Evolutionary conservation across 306 rosid species (phyloP).

Genomic region (Medicago ruthenica): DNA sequence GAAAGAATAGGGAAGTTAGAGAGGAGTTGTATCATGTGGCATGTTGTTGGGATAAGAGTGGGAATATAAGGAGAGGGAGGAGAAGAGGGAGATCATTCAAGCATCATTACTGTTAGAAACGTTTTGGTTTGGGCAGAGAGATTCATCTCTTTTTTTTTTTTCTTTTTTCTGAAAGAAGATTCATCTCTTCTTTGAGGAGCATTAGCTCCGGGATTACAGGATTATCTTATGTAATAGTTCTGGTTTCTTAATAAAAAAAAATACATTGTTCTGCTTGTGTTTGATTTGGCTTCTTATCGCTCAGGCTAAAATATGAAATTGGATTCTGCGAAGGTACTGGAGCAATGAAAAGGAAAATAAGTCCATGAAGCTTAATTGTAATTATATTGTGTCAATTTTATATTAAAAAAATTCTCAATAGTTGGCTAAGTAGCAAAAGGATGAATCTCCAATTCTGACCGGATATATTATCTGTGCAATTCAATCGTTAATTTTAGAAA

Average conservation of each 20-base stretch:
- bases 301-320: not conserved
- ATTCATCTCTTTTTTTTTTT: not conserved
- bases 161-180: not conserved
- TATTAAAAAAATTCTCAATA: not conserved
- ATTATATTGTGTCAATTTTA: not conserved
- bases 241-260: not conserved
- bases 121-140: not conserved
- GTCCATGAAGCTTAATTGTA: constrained; percentile 12
- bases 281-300: not conserved
- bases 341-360: not conserved
- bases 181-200: not conserved
- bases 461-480: constrained; percentile 21
- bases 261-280: not conserved
- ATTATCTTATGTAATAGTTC: not conserved
- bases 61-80: not conserved
- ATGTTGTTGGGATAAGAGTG: not conserved
- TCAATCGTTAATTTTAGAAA: constrained; percentile 35
- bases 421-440: not conserved
- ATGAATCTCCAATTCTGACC: not conserved
- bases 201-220: not conserved
- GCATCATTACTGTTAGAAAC: not conserved
- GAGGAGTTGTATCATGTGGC: not conserved
- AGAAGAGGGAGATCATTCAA: not conserved
- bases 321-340: not conserved
- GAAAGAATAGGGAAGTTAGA: not conserved